Evolutionary conservation across 257 asterid genomes (phyloP), one percentile per base, ranked within the genome.

Genomic region (Salvia rosmarinus): DNA sequence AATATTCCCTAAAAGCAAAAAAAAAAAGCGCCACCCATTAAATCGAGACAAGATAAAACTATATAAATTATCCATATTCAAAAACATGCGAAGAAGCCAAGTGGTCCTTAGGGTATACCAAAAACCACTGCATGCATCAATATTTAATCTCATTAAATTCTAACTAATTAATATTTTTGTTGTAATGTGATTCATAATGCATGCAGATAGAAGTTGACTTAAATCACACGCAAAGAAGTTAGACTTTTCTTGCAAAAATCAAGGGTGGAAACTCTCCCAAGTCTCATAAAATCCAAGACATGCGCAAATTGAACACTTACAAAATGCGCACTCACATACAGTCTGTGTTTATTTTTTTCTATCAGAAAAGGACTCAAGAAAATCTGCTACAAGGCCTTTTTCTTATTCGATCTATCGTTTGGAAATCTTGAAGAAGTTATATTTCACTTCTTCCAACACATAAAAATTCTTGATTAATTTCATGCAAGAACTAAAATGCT

Each of bases 41-140:
- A n/a, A 16, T 4, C 12, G 28, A 19, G 32, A 51, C 13, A 51
- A 20, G 11, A 54, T 17, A 54, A 25, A 7, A 1, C 20, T 49
- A n/a, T 16, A 21, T 20, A 52, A 56, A 4, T 46, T 46, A 34
- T 13, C 52, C 2, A 14, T 39, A 25, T 14, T 19, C 63, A 12
- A 14, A 54, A 54, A 40, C 20, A 54, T n/a, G n/a, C n/a, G n/a
- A n/a, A 6, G 19, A n/a, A 9, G 14, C 13, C 50, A 69, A 40
- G 55, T 42, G 74, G 56, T 16, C n/a, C n/a, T n/a, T n/a, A n/a
- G n/a, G n/a, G n/a, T n/a, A n/a, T n/a, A n/a, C n/a, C n/a, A n/a
- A n/a, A n/a, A n/a, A n/a, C n/a, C n/a, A n/a, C 44, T 71, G 61
- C 50, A 70, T 43, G 47, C 17, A 57, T 57, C 35, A 11, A 23